Base-by-base conservation (phyloP, 805 yeast species). In the Metschnikowia aberdeeniae region DNA sequence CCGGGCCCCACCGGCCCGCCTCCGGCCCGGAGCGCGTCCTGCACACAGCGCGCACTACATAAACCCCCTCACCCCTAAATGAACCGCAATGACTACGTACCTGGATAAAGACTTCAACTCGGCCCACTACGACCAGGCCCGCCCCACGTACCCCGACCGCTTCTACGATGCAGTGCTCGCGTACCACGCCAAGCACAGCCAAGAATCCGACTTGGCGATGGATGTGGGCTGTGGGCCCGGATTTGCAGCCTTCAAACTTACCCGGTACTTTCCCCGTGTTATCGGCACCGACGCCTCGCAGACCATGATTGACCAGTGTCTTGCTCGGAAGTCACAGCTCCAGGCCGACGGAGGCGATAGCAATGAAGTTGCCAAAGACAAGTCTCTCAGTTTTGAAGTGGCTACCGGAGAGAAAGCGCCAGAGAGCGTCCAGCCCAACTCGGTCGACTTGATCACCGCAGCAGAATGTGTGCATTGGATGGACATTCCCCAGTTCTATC, bases 381-480 rank as follows among this genome's bases (percentile, higher is more conserved):
- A 32, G 11, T 38, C 44, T 7, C 50, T 66, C 13, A 37, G 46
- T 19, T 67, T 66, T 43, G 22, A 43, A 22, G 50, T 50, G 4
- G 64, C 63, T 0, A 47, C 62, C 1, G 70, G 61, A 3, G 72
- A 66, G 41, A 26, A 44, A 10, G 51, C 59, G 1, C 69, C 72
- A 2, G 11, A 10, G 1, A 40, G 37, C 2, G 54, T 64, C 1
- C 35, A 38, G 2, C 40, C 51, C 4, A 45, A 54, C 8, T 60
- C 78, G 0, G 77, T 81, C 6, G 95, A 85, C 58, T 48, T 88
- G 54, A 69, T 88, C 11, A 76, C 89, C 2, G 86, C 83, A n/a
- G 95, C 90, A 0, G 89, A 89, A 59, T 84, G 89, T 47, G 80
- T 77, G n/a, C 97, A 89, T 63, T 89, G 96, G 96, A 77, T 87